These are phyloP conservation scores for Haplographium delicatum DNA, from an alignment of 495 filamentous ascomycete species.

Conservation along the genomic window DNA sequence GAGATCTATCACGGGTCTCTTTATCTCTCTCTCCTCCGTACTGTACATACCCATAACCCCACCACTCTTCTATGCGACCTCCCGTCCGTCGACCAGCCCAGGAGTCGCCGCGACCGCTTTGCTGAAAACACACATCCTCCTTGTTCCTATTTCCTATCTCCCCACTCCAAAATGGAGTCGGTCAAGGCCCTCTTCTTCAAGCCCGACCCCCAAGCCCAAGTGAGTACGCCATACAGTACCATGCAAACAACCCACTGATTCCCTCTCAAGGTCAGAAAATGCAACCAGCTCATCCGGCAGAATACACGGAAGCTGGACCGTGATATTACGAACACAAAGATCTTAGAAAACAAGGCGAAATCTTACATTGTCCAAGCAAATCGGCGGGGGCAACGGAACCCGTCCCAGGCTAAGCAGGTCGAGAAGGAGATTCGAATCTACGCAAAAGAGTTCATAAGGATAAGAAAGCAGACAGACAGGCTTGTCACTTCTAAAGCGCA, in stretches of 20 bases:
- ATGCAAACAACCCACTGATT: constrained; percentile 3
- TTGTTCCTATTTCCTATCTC: too few species aligned
- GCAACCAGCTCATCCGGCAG: constrained; percentile 80
- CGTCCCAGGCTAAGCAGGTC: constrained; percentile 68
- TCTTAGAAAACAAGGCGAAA: constrained; percentile 78
- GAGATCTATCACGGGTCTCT: too few species aligned
- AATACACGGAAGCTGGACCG: constrained; percentile 96
- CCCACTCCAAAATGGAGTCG: constrained; percentile 68
- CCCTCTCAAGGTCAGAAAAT: constrained; percentile 84
- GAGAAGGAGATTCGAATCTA: constrained; percentile 75
- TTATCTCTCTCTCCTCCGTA: too few species aligned
- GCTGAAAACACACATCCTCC: too few species aligned
- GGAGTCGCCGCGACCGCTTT: too few species aligned
- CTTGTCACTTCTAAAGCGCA: constrained; percentile 85
- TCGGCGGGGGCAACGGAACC: constrained; percentile 72
- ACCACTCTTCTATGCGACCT: too few species aligned
- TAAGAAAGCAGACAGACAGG: constrained; percentile 67
- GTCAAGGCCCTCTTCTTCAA: constrained; percentile 84
- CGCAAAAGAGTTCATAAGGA: constrained; percentile 79
- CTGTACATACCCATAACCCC: too few species aligned
- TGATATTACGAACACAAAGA: constrained; percentile 72
- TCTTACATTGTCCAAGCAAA: constrained; percentile 74
- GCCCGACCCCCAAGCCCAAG: constrained; percentile 88
- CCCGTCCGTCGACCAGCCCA: too few species aligned
- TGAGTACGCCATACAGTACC: constrained; percentile 30